phyloP scores from a whole-genome alignment of 1,139 yeast genomes.

The Lodderomyces orthopsilosis region DNA sequence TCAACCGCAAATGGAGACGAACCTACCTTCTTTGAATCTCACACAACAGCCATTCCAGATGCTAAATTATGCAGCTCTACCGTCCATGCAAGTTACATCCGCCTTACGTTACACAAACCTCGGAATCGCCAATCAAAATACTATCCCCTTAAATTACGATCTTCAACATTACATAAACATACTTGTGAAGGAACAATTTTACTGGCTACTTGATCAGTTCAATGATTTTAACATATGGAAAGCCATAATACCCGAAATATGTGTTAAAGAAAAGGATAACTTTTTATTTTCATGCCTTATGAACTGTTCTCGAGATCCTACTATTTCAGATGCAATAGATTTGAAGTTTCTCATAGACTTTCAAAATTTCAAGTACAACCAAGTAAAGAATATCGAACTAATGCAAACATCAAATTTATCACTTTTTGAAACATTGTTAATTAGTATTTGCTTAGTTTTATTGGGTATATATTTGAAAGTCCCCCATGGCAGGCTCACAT shows the following conservation, averaged over 20 bases:
- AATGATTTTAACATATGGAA: constrained; percentile 43
- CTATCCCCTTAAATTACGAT: neutral
- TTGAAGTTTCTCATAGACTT: constrained; percentile 11
- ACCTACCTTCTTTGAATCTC: neutral
- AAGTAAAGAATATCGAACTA: constrained; percentile 3
- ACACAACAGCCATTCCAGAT: neutral
- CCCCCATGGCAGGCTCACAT: constrained; percentile 9
- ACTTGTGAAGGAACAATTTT: constrained; percentile 33
- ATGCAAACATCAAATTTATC: neutral
- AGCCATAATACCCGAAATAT: constrained; percentile 34
- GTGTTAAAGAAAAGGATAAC: constrained; percentile 16
- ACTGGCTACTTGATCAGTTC: constrained; percentile 41
- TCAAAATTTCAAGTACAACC: constrained; percentile 4
- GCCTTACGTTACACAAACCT: neutral
- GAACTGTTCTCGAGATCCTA: constrained; percentile 22
- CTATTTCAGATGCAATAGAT: neutral
- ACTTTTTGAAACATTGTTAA: constrained; percentile 22
- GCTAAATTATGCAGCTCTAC: neutral
- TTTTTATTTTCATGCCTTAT: constrained; percentile 34
- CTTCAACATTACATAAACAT: constrained; percentile 19
- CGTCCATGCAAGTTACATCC: neutral
- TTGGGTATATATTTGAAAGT: constrained; percentile 19
- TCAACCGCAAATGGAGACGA: neutral
- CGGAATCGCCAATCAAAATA: neutral
- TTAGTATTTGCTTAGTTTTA: constrained; percentile 31